Conservation (phyloP, 306 rosid species). For the Begonia peltatifolia region DNA sequence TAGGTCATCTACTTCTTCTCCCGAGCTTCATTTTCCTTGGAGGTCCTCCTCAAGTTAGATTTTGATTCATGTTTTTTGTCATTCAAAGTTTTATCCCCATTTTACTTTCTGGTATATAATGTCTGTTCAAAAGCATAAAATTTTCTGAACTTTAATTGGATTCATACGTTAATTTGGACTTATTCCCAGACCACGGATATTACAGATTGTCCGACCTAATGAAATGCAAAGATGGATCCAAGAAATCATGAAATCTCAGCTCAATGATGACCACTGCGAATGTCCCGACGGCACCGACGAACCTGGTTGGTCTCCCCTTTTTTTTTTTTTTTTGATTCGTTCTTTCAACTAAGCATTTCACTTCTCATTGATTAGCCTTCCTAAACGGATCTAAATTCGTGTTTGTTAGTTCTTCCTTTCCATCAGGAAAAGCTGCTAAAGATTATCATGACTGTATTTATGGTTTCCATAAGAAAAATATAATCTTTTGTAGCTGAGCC, state of each 20-base stretch:
- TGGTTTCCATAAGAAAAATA: no score
- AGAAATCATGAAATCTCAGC: conserved; percentile 56
- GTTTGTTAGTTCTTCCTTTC: no score
- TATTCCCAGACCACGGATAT: conserved; percentile 45
- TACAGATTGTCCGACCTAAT: conserved; percentile 57
- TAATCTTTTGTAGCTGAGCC: no score
- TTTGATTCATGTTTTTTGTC: not conserved
- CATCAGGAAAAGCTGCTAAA: no score
- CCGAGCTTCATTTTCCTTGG: conserved; percentile 38
- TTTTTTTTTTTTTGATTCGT: not conserved
- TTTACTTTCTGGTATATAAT: not conserved
- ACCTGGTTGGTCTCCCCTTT: conserved; percentile 45
- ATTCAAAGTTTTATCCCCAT: not conserved
- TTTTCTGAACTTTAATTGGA: conserved; percentile 3
- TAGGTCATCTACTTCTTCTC: conserved; percentile 28
- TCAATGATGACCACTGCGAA: conserved; percentile 88
- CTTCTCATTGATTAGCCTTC: not conserved
- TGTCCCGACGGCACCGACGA: conserved; percentile 94
- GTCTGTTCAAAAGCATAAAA: no score
- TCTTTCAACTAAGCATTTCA: not conserved
- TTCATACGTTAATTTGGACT: conserved; percentile 2
- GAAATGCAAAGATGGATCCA: conserved; percentile 70
- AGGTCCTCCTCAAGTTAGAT: conserved; percentile 60
- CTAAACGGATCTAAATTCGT: not conserved
- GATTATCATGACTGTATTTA: no score